Base-by-base conservation (phyloP, 257 asterid species). In the Solanum chilense region DNA sequence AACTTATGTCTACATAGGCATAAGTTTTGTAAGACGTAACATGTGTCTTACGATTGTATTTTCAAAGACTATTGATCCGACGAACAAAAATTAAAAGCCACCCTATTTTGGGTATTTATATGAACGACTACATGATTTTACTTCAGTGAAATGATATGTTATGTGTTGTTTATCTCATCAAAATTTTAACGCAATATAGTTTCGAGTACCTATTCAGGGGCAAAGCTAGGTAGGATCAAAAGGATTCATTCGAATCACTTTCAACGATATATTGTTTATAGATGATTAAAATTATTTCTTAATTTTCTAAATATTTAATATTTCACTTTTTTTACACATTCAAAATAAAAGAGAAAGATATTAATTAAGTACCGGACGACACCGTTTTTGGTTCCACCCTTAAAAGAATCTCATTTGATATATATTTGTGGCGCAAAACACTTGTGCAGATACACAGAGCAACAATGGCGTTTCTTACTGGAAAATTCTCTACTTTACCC, bases 391-490 rank as follows among this genome's bases (percentile, higher is more conserved):
- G 9, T 69, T 14, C 41, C 41, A 29, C 41, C 3, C 44, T 81
- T 82, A 4, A 52, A 18, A 25, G 42, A 45, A 47, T 56, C 73
- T 52, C 9, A 33, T 82, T 74, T 74, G 52, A 74, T 74, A 39
- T 64, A 31, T 14, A 74, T 74, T 74, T 74, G 82, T 74, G 82
- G 82, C 82, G 82, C 82, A 74, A 37, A 74, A 37, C 29, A 35
- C 80, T 73, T 35, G 80, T 5, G 47, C 33, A 39, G 9, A 39
- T 49, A n/a, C 56, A 6, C 74, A 11, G 31, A 62, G 29, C 33
- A 80, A 47, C 93, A 82, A 94, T 93, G 98, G 96, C 95, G 78
- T 85, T 91, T 94, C 89, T 93, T 62, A 41, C 89, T 85, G 97
- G 94, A 91, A 86, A 88, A 18, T 90, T 86, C 90, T 89, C 85